Conservation (phyloP, 2,329 filamentous ascomycete genomes). For the Celoporthe dispersa region DNA sequence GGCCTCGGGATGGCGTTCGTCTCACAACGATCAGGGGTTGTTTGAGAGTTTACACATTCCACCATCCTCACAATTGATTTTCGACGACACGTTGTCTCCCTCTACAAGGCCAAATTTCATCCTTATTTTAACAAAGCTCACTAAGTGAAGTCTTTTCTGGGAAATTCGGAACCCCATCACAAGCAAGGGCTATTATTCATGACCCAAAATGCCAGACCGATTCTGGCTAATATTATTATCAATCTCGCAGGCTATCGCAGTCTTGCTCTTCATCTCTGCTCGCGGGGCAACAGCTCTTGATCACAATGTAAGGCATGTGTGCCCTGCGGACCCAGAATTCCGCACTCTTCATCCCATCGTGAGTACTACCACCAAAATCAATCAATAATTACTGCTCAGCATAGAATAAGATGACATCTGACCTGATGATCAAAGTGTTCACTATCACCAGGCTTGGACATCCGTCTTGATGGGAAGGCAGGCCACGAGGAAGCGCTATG, state of each 20-base stretch:
- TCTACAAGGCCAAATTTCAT: not conserved
- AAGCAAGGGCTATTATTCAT: not conserved
- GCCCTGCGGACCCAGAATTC: not conserved
- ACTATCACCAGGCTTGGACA: not conserved
- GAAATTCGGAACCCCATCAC: not conserved
- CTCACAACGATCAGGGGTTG: not conserved
- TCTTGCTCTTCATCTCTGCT: not conserved
- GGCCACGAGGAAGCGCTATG: conserved; percentile 38
- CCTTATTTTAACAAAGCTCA: not conserved
- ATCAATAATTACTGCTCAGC: not conserved
- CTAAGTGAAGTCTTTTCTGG: not conserved
- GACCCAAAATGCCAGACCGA: not conserved
- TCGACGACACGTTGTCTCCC: not conserved
- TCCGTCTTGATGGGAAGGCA: not conserved
- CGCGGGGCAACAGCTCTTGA: not conserved
- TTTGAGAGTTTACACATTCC: not conserved
- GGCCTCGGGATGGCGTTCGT: not conserved
- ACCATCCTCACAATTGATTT: not conserved
- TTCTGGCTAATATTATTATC: not conserved
- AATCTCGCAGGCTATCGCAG: not conserved
- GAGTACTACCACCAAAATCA: not conserved
- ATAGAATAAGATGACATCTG: not conserved
- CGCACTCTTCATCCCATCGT: not conserved
- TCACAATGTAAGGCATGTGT: not conserved
- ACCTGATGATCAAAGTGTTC: not conserved